Percentiles rank a stretch among this genome's conserved stretches.
phyloP scores from a whole-genome alignment of 352 stramenopile species.

The Globisporangium paroecandrum region DNA sequence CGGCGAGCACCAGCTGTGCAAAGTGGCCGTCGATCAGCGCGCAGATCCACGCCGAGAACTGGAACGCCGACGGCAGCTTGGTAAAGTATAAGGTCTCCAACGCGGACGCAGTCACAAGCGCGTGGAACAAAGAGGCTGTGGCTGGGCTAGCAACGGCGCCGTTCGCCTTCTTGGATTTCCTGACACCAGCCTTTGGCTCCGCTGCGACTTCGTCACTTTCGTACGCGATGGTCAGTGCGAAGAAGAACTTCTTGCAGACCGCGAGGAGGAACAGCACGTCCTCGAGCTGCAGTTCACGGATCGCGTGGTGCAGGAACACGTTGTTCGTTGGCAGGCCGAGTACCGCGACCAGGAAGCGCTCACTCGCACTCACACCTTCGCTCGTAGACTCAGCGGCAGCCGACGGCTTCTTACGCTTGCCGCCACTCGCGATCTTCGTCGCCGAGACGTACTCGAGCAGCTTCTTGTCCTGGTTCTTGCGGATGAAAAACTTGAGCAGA shows the following conservation, averaged over 20 bases:
- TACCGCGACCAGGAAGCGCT: conserved; percentile 57
- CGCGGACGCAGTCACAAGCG: conserved; percentile 9
- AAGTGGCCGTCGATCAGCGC: conserved; percentile 73
- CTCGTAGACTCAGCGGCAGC: background rate
- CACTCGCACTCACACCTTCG: conserved; percentile 24
- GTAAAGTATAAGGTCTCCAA: conserved; percentile 27
- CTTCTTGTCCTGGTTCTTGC: conserved; percentile 36
- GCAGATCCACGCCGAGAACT: conserved; percentile 70
- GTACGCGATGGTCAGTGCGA: conserved; percentile 32
- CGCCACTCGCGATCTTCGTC: conserved; percentile 15
- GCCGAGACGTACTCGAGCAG: conserved; percentile 35
- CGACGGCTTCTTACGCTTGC: conserved; percentile 29
- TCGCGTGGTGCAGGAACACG: conserved; percentile 78
- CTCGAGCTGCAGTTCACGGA: conserved; percentile 59
- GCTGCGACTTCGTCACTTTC: conserved; percentile 6
- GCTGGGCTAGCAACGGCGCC: conserved; percentile 5
- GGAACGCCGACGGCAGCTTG: conserved; percentile 33
- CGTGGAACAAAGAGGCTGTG: conserved; percentile 16
- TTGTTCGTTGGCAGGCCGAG: conserved; percentile 58
- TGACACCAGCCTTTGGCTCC: background rate
- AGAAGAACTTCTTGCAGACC: conserved; percentile 68
- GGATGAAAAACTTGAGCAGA: conserved; percentile 75
- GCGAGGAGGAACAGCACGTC: conserved; percentile 70
- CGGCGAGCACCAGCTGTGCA: conserved; percentile 58
- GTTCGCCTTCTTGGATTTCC: conserved; percentile 19